These are phyloP conservation scores for Sporisorium scitamineum DNA, from an alignment of 1,284 basidiomycete species.

Conservation along the genomic window DNA sequence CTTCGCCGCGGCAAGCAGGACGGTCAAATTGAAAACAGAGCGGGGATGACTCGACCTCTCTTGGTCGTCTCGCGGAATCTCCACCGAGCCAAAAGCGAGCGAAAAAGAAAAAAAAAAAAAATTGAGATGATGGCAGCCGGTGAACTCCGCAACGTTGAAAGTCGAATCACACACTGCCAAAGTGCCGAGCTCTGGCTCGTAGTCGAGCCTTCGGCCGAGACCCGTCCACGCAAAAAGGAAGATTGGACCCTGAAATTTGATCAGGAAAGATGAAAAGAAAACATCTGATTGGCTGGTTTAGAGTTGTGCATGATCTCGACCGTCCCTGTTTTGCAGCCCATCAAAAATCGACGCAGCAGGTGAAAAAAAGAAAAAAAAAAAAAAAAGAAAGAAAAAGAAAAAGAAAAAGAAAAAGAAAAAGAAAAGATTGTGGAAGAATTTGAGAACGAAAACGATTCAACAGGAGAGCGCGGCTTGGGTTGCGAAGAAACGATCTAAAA, in stretches of 20 bases:
- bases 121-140: conserved; percentile 19
- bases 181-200: background rate
- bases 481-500: conserved; percentile 16
- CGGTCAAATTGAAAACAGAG: conserved; percentile 4
- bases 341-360: conserved; percentile 1
- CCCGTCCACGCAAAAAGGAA: conserved; percentile 11
- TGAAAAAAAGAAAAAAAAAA: background rate
- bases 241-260: conserved; percentile 28
- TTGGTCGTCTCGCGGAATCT: conserved; percentile 10
- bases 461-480: background rate
- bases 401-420: no score
- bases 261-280: conserved; percentile 17
- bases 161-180: conserved; percentile 4
- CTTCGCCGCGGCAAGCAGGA: conserved; percentile 11
- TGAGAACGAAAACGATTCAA: background rate
- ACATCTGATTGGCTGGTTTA: conserved; percentile 52
- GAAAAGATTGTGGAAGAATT: background rate
- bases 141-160: conserved; percentile 13
- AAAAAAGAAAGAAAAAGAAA: background rate
- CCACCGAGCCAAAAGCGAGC: conserved; percentile 7
- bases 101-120: background rate
- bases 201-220: conserved; percentile 9
- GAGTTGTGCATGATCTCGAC: conserved; percentile 28
- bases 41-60: conserved; percentile 3
- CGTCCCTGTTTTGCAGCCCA: conserved; percentile 9